These are phyloP conservation scores for Melanomma pulvis-pyrius DNA, from an alignment of 495 filamentous ascomycete genomes.

Conservation along the genomic window DNA sequence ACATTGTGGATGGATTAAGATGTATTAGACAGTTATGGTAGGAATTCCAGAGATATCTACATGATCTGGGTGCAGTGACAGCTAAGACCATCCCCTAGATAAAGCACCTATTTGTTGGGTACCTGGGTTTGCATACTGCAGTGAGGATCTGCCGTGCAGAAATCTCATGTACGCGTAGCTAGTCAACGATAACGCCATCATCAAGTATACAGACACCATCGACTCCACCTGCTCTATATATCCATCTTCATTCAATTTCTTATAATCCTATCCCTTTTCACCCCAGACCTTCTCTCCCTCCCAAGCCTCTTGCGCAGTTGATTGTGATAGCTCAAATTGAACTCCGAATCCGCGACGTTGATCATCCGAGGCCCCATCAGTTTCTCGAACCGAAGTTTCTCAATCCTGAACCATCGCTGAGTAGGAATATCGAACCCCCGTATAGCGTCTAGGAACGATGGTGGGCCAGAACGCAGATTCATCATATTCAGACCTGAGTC, in stretches of 20 bases:
- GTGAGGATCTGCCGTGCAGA: neutral
- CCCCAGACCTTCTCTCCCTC: no score
- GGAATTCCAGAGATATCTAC: no score
- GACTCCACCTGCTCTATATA: neutral
- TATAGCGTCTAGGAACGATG: neutral
- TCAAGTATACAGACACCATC: neutral
- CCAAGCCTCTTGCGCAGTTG: no score
- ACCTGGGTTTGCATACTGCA: neutral
- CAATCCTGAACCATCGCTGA: neutral
- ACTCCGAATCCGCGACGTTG: neutral
- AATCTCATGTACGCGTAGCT: neutral
- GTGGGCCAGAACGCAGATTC: neutral
- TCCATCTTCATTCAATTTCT: neutral
- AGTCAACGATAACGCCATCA: neutral
- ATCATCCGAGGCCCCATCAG: neutral
- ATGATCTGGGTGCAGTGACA: no score
- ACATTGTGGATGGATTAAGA: no score
- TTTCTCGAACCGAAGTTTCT: neutral
- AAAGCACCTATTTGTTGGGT: neutral
- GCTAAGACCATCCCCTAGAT: no score
- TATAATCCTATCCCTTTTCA: no score
- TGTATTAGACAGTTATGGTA: no score
- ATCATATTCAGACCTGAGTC: neutral
- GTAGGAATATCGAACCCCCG: neutral
- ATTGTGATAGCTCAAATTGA: no score